Evolutionary conservation across 345 rosid genomes (phyloP).

Genomic region (Salix purpurea): DNA sequence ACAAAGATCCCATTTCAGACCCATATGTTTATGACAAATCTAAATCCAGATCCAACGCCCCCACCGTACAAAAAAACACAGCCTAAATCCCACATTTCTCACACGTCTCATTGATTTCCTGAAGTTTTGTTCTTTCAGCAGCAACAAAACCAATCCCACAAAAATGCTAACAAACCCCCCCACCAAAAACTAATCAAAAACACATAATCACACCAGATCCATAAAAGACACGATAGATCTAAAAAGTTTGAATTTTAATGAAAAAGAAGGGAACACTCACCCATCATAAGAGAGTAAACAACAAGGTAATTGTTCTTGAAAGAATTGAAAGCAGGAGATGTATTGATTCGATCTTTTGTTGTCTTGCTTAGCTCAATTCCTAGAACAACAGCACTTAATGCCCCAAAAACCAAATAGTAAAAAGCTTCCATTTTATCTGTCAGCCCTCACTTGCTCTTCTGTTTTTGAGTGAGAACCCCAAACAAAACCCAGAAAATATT

Average conservation of each 20-base stretch:
- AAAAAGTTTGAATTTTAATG: neutral
- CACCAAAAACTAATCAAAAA: neutral
- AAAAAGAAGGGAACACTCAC: slow-evolving; percentile 18
- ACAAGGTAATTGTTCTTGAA: slow-evolving; percentile 69
- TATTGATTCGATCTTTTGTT: slow-evolving; percentile 56
- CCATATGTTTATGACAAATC: neutral
- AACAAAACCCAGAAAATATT: neutral
- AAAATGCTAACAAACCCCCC: neutral
- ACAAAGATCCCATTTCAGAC: neutral
- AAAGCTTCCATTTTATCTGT: slow-evolving; percentile 48
- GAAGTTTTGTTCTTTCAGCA: neutral
- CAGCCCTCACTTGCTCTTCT: neutral
- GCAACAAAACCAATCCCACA: neutral
- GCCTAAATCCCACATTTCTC: neutral
- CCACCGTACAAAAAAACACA: neutral
- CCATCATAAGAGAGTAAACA: slow-evolving; percentile 83
- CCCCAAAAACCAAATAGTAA: slow-evolving; percentile 57
- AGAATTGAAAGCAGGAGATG: slow-evolving; percentile 56
- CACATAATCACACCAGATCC: neutral
- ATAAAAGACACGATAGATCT: neutral
- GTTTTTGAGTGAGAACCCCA: neutral
- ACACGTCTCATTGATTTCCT: neutral
- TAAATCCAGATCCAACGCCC: neutral
- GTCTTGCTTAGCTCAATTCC: slow-evolving; percentile 59
- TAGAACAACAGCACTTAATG: slow-evolving; percentile 45